Conservation (phyloP, 2,329 filamentous ascomycete genomes). For the Dendrostoma leiphaemia region DNA sequence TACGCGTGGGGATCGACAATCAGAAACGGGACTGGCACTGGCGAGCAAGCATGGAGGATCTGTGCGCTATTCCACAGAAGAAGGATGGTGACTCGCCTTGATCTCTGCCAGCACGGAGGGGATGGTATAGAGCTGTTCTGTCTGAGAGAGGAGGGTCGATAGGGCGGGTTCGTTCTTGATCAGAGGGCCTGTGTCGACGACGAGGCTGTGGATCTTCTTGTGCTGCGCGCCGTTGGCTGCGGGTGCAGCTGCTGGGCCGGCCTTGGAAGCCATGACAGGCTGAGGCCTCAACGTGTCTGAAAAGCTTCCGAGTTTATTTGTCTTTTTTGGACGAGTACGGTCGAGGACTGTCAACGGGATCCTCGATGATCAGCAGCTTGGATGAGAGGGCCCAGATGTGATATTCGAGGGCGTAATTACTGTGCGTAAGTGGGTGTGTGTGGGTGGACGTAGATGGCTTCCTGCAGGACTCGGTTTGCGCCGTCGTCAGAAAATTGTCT, state of each 20-base stretch:
- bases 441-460: too few relatives aligned
- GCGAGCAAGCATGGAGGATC: background rate
- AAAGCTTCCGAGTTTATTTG: too few relatives aligned
- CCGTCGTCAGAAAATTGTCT: background rate
- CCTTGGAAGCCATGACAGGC: background rate
- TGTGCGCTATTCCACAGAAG: background rate
- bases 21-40: background rate
- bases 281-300: background rate
- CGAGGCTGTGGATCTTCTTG: slow-evolving; percentile 77
- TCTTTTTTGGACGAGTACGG: too few relatives aligned
- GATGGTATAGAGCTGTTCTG: slow-evolving; percentile 77
- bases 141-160: slow-evolving; percentile 75
- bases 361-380: too few relatives aligned
- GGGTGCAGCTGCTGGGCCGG: background rate
- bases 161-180: slow-evolving; percentile 89
- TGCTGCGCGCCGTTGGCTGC: background rate
- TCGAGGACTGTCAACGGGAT: too few relatives aligned
- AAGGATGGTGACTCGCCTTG: slow-evolving; percentile 52
- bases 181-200: slow-evolving; percentile 88
- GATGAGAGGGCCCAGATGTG: too few relatives aligned
- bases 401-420: background rate
- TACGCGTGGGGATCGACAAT: slow-evolving; percentile 35
- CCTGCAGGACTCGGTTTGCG: too few relatives aligned
- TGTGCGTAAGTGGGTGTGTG: background rate
- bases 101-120: slow-evolving; percentile 87